Evolutionary conservation across 1,284 basidiomycete species (phyloP), one percentile per base, ranked within the genome.

Genomic region (Cutaneotrichosporon mucoides): DNA sequence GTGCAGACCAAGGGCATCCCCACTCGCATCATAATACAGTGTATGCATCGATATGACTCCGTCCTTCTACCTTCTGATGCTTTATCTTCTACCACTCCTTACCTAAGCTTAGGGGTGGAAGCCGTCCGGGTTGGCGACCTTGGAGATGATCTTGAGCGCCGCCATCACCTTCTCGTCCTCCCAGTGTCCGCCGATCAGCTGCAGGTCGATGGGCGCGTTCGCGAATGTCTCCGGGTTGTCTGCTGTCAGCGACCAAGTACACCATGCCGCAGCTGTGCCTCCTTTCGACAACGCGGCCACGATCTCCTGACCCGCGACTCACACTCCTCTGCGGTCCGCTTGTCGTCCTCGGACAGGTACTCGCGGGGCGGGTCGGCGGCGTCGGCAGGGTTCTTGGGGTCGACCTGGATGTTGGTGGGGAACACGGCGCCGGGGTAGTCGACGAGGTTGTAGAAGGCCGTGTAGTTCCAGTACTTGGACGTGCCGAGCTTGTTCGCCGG

Each of bases 361-460:
- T 73, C 66, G 53, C 81, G 50, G 33, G 38, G 41, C 33, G 33
- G n/a, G 40, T 59, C 60, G 33, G 16, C n/a, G 9, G 45, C 50
- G 12, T 51, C 48, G 3, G 38, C 55, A 3, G 41, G 35, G 43
- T 65, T 58, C 13, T 46, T 53, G 9, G 57, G 51, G 47, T 56
- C 56, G 44, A 64, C 67, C 36, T 24, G 80, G 54, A 67, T 63
- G 0, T 84, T 82, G 1, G 86, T 85, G 0, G 90, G 90, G 64
- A 92, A 82, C 5, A 84, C 78, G 12, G 84, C 79, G 3, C 83
- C 81, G 0, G 88, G 81, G 66, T 85, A 88, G 71, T 90, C 89
- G 37, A 89, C 79, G 7, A 81, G 71, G 69, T 89, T 90, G 81
- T 83, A 89, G 33, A 85, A 57, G 68, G 80, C 78, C 0, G 88